phyloP scores from a whole-genome alignment of 768 basidiomycete species.

The Collybiopsis luxurians region DNA sequence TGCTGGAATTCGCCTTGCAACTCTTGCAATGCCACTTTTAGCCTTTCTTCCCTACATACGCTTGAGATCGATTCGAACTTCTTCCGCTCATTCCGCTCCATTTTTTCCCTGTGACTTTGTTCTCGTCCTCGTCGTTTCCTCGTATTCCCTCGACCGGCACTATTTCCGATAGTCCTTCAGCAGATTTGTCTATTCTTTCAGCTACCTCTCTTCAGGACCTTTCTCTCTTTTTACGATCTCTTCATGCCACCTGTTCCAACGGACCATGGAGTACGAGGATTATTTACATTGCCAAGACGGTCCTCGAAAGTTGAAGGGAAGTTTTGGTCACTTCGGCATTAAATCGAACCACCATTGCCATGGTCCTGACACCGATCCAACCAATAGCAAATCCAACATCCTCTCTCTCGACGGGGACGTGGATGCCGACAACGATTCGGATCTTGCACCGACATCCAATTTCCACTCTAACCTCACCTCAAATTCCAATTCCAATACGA shows the following conservation, averaged over 20 bases:
- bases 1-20: no score
- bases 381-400: no score
- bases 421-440: background rate
- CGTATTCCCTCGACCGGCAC: background rate
- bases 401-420: background rate
- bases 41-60: no score
- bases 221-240: conserved; percentile 42
- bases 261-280: conserved; percentile 51
- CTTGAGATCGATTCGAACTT: conserved; percentile 48
- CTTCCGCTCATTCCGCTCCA: conserved; percentile 59
- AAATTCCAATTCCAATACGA: background rate
- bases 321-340: background rate
- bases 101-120: conserved; percentile 35
- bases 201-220: background rate
- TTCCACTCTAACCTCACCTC: background rate
- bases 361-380: no score
- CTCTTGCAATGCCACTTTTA: no score
- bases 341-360: background rate
- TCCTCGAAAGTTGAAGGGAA: conserved; percentile 1
- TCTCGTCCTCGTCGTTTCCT: background rate
- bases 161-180: background rate
- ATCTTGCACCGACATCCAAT: background rate
- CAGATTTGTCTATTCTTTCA: no score
- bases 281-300: background rate
- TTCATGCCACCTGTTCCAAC: conserved; percentile 50